Conservation (phyloP, 352 stramenopile genomes). For the Peronospora belbahrii region DNA sequence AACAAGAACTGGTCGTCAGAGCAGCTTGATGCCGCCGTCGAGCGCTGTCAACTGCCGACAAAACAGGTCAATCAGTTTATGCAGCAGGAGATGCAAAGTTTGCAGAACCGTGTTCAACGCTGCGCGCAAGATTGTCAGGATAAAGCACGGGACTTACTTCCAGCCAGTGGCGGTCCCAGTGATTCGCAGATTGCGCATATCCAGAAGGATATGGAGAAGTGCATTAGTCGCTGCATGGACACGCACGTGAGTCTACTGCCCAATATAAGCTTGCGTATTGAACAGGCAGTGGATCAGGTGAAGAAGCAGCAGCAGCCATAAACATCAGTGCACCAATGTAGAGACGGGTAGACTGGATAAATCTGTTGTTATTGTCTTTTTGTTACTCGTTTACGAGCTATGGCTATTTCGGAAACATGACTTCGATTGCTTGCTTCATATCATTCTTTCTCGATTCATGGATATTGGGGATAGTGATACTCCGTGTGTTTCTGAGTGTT, state of each 20-base stretch:
- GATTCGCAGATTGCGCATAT: slow-evolving; percentile 56
- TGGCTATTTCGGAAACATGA: no score
- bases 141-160: slow-evolving; percentile 61
- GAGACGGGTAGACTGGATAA: slow-evolving; percentile 4
- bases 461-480: neutral
- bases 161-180: slow-evolving; percentile 47
- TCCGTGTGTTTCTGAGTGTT: neutral
- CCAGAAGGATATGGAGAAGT: slow-evolving; percentile 75
- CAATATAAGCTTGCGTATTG: slow-evolving; percentile 62
- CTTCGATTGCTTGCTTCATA: no score
- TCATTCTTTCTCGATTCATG: slow-evolving; percentile 5
- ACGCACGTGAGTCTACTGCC: slow-evolving; percentile 71
- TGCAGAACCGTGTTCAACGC: slow-evolving; percentile 80
- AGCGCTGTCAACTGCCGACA: slow-evolving; percentile 81
- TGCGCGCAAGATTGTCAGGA: slow-evolving; percentile 86
- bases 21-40: slow-evolving; percentile 72
- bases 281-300: slow-evolving; percentile 62
- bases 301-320: slow-evolving; percentile 40
- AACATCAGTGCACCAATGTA: slow-evolving; percentile 21
- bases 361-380: no score
- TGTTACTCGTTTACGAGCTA: slow-evolving; percentile 7
- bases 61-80: slow-evolving; percentile 80
- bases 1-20: slow-evolving; percentile 73
- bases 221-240: slow-evolving; percentile 60
- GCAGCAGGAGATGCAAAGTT: slow-evolving; percentile 77